Base-by-base conservation (phyloP, 164 flowering plant genomes). In the Stephania yunnanensis region DNA sequence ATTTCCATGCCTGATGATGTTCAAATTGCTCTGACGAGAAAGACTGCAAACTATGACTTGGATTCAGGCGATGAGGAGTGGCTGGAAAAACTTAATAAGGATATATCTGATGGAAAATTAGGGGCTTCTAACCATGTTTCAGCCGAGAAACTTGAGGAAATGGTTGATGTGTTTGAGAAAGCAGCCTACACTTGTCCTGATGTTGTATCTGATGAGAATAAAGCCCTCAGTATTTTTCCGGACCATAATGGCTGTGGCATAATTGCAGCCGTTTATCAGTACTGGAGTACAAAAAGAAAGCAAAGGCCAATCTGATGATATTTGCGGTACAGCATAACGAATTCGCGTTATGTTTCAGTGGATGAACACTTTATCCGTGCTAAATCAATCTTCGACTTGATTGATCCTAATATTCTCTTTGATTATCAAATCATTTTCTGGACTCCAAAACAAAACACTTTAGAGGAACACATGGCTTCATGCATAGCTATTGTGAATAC, bases 1-100 rank as follows among this genome's bases (percentile, higher is more conserved):
- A 91, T 95, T 30, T 76, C 79, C 5, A 36, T 78, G 50, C 82
- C 77, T 73, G 89, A 90, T 86, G 99, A 95, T 81, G 79, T 92
- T 30, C 78, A 86, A 10, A 88, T 95, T 79, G 91, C 93, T 10
- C 73, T 93, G 82, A 78, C 71, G 29, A 88, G 78, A 81, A 85
- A 78, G 71, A 79, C 78, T 53, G 82, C 90, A 25, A 85, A 63
- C 73, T 95, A 95, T 84, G 99, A 95, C 71, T 82, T 90, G 84
- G 96, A 93, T 77, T 87, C 92, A 71, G 99, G 84, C 29, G 99
- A 95, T 82, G 99, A 92, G 73, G 87, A 82, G 46, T 93, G 92
- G 92, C 84, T 95, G 10, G 80, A 77, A 22, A 82, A 81, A 74
- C 81, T 88, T 73, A 93, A 92, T 80, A 30, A 25, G 65, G 85